These are phyloP conservation scores for Piper longum DNA, from an alignment of 164 flowering plant genomes.

Conservation along the genomic window DNA sequence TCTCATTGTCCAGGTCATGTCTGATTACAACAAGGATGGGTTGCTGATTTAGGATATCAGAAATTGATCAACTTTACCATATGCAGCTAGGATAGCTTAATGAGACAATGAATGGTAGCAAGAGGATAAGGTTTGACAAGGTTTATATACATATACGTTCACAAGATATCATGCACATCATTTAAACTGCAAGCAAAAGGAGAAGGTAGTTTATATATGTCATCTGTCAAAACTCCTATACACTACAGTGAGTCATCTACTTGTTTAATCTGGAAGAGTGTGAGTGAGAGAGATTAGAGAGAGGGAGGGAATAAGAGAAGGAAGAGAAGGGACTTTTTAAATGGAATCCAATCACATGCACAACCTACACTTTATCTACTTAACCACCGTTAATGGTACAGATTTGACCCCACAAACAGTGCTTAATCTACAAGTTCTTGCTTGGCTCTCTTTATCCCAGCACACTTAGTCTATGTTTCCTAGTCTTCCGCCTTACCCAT, in stretches of 20 bases:
- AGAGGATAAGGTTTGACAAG: neutral
- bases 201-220: neutral
- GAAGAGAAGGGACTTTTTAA: too few species aligned
- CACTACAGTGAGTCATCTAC: too few species aligned
- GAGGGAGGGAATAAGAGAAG: too few species aligned
- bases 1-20: too few species aligned
- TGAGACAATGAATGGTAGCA: neutral
- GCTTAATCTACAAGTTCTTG: neutral
- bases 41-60: neutral
- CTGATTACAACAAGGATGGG: neutral
- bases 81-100: neutral
- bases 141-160: too few species aligned
- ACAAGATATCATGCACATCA: too few species aligned
- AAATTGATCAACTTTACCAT: neutral
- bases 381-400: neutral
- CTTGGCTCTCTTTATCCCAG: neutral
- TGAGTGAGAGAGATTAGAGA: too few species aligned
- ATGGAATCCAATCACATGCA: neutral
- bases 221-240: neutral
- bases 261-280: neutral
- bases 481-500: neutral
- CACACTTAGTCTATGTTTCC: neutral
- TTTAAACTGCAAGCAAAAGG: too few species aligned
- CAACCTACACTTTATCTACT: neutral
- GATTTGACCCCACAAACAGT: neutral